Evolutionary conservation across 805 yeast genomes (phyloP), one percentile per base, ranked within the genome.

Genomic region (Yamadazyma phyllophila): DNA sequence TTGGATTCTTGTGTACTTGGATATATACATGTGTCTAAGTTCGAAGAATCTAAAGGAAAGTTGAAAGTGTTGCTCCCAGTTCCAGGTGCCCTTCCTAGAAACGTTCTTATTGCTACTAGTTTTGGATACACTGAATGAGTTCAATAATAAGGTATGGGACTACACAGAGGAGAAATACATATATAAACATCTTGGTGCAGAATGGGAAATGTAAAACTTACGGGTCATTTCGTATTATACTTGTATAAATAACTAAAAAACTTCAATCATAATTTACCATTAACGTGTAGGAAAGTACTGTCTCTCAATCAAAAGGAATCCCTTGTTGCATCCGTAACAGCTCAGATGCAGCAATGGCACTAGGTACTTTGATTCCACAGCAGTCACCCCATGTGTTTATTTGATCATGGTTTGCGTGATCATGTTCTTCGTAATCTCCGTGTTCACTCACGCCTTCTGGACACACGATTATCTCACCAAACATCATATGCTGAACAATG

Each of bases 321-420:
- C 35, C 35, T 11, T 76, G 78, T 44, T 61, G 62, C 39, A 52
- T 37, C 30, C 35, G 49, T 66, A 43, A 72, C 67, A 47, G 80
- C 67, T 81, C 83, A 12, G 83, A 77, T 0, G 97, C 99, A 0
- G 97, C 98, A 46, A 90, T 80, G 0, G 97, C 97, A 66, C 97
- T 89, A 0, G 99, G 99, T 1, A 94, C 78, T 59, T 88, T 88
- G 41, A 94, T 94, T 7, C 99, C 99, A 69, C 99, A 94, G 59
- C 99, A 94, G 62, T 94, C 98, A 7, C 96, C 98, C 96, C 96
- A 94, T 2, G 88, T 82, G 47, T 71, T 77, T 7, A 50, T 57
- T 44, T 60, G 62, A 26, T 54, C 58, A 51, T 52, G 54, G 35
- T 52, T 62, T 40, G 42, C 44, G 42, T 60, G 61, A 24, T 52